These are phyloP conservation scores for Vanrija humicola DNA, from an alignment of 1,284 basidiomycete species.

Conservation along the genomic window DNA sequence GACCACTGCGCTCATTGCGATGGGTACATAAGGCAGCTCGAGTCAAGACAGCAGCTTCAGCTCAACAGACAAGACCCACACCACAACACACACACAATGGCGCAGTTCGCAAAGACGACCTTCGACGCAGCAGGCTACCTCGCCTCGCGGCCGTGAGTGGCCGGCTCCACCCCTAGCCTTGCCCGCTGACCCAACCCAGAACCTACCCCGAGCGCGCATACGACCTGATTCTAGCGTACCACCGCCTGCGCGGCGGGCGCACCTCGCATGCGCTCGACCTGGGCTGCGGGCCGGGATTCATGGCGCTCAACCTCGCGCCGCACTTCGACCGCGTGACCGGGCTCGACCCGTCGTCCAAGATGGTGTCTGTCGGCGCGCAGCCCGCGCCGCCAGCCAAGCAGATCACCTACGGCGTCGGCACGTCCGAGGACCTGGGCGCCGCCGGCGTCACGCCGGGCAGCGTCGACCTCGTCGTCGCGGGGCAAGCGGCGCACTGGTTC, in stretches of 20 bases:
- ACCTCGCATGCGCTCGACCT: slow-evolving; percentile 57
- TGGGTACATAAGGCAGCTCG: no score
- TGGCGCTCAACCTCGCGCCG: slow-evolving; percentile 59
- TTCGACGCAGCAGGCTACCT: slow-evolving; percentile 38
- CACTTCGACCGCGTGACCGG: slow-evolving; percentile 63
- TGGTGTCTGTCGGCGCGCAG: slow-evolving; percentile 62
- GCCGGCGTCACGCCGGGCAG: slow-evolving; percentile 49
- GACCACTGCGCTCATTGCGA: no score
- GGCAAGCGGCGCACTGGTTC: slow-evolving; percentile 86
- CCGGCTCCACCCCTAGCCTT: no score
- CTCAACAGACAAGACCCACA: not conserved
- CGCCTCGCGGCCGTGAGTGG: slow-evolving; percentile 31
- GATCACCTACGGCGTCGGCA: slow-evolving; percentile 52
- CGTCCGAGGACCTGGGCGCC: slow-evolving; percentile 19
- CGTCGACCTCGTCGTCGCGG: slow-evolving; percentile 71
- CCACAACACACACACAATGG: slow-evolving; percentile 8
- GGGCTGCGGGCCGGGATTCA: slow-evolving; percentile 69
- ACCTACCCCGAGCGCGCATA: slow-evolving; percentile 29
- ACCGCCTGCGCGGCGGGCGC: slow-evolving; percentile 18
- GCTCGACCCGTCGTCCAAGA: slow-evolving; percentile 67
- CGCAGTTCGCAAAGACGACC: slow-evolving; percentile 29
- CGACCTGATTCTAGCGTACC: slow-evolving; percentile 28
- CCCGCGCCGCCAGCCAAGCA: slow-evolving; percentile 16
- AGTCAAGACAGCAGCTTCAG: no score
- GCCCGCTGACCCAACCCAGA: slow-evolving; percentile 5